Percentiles rank a stretch among this genome's conserved stretches.
These are phyloP conservation scores for Fusarium pilosicola DNA, from an alignment of 2,329 filamentous ascomycete species.

Conservation along the genomic window DNA sequence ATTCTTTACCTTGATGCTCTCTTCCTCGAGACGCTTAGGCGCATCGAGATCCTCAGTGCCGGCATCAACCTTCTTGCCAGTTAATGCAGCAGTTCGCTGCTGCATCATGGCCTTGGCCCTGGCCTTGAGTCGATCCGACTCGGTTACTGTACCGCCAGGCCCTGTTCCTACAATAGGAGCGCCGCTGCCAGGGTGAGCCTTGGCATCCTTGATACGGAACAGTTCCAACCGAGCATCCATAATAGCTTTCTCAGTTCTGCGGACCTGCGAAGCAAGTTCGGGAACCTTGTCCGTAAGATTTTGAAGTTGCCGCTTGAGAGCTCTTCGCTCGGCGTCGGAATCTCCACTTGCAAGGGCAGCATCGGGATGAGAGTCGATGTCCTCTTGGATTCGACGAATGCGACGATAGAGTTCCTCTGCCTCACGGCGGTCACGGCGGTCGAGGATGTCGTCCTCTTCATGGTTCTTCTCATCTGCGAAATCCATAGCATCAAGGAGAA, in stretches of 20 bases:
- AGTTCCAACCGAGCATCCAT: slow-evolving; percentile 91
- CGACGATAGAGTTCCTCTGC: slow-evolving; percentile 94
- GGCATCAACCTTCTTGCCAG: slow-evolving; percentile 80
- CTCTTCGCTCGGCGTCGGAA: slow-evolving; percentile 86
- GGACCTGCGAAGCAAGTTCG: slow-evolving; percentile 89
- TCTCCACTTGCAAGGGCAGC: slow-evolving; percentile 74
- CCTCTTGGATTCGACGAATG: slow-evolving; percentile 90
- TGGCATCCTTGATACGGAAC: slow-evolving; percentile 93
- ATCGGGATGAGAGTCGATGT: slow-evolving; percentile 92
- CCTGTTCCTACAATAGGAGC: slow-evolving; percentile 89
- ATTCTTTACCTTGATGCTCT: slow-evolving; percentile 80
- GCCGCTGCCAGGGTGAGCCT: slow-evolving; percentile 85
- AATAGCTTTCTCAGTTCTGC: slow-evolving; percentile 90
- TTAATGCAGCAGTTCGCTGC: slow-evolving; percentile 90
- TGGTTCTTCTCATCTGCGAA: slow-evolving; percentile 90
- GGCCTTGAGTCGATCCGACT: slow-evolving; percentile 93
- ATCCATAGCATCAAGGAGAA: slow-evolving; percentile 94
- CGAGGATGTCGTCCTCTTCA: slow-evolving; percentile 92
- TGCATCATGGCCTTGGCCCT: slow-evolving; percentile 99
- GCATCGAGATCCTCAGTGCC: slow-evolving; percentile 79
- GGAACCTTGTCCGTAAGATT: slow-evolving; percentile 89
- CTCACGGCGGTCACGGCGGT: slow-evolving; percentile 89
- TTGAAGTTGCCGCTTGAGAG: slow-evolving; percentile 90
- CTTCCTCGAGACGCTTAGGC: slow-evolving; percentile 87
- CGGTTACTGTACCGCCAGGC: slow-evolving; percentile 88